Base-by-base conservation (phyloP, 1,284 basidiomycete genomes). In the Cryptococcus deneoformans region DNA sequence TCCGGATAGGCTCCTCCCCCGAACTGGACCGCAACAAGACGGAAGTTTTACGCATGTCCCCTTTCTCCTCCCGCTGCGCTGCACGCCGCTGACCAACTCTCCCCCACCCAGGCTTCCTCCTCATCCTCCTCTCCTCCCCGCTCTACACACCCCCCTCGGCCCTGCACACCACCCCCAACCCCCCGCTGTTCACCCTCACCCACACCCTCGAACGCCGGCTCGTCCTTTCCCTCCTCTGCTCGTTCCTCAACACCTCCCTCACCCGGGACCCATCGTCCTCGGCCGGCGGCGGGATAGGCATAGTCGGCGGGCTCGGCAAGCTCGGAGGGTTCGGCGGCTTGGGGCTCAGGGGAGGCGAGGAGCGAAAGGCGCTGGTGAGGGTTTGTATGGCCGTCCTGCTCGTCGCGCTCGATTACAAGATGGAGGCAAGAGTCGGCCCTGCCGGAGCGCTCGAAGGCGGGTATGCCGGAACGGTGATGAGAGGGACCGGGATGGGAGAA, bases 201-300 rank as follows among this genome's bases (percentile, higher is more conserved):
- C 87, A 91, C 73, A 84, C 85, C 64, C 85, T 87, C 46, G 86
- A 88, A 59, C 83, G 90, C 37, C 84, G 90, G 48, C 84, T 92
- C 62, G 86, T 93, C 12, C 81, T 97, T 50, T 92, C 92, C 1
- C 79, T 96, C 11, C 79, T 97, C 6, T 97, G 93, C 74, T 95
- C 92, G 8, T 79, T 94, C 49, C 81, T 97, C 60, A 97, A 97
- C 73, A 93, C 90, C 6, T 85, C 86, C 12, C 85, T 96, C 80
- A 88, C 68, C 1, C 46, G 59, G 6, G 86, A 78, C 81, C 86
- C 29, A 83, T 83, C 57, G 83, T 50, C 63, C 9, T 54, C 60
- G 2, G 52, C 53, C 9, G 44, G 56, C 16, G 29, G 29, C 29
- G 29, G 29, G 3, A 29, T 29, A 62, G 66, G 20, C 60, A 68